A percentile compares a stretch with the other conserved stretches of the same genome.
phyloP scores from a whole-genome alignment of 2,329 filamentous ascomycete genomes.

The Onygenales sp. region DNA sequence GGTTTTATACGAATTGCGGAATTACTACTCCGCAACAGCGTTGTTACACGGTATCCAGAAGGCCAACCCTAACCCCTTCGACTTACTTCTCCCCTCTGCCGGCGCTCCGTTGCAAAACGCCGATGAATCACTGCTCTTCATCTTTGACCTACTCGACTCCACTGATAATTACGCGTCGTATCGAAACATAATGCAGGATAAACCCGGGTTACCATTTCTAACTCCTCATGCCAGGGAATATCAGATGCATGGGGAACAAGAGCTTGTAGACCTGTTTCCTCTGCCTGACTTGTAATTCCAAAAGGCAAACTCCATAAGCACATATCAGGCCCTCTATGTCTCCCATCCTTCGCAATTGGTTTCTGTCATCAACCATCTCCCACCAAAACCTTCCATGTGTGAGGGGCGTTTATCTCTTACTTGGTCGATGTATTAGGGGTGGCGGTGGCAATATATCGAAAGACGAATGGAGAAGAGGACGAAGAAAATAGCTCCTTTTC shows the following conservation, averaged over 20 bases:
- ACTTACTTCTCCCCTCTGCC: neutral
- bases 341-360: neutral
- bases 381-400: neutral
- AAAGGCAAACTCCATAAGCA: neutral
- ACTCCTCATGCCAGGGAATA: constrained; percentile 28
- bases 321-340: neutral
- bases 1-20: constrained; percentile 20
- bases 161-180: constrained; percentile 27
- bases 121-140: constrained; percentile 1
- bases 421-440: neutral
- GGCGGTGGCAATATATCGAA: neutral
- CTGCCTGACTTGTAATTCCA: constrained; percentile 7
- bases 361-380: neutral
- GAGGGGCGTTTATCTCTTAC: neutral
- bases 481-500: too few relatives aligned
- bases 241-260: constrained; percentile 4
- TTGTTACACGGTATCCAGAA: constrained; percentile 27
- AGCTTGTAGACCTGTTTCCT: constrained; percentile 9
- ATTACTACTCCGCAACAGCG: constrained; percentile 31
- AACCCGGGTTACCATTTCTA: constrained; percentile 30
- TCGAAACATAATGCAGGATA: constrained; percentile 21
- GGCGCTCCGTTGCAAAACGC: neutral
- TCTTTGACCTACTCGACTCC: constrained; percentile 20
- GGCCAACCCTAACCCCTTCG: constrained; percentile 13
- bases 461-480: neutral